phyloP scores from a whole-genome alignment of 352 stramenopile genomes.

The Pythium utonaiense region DNA sequence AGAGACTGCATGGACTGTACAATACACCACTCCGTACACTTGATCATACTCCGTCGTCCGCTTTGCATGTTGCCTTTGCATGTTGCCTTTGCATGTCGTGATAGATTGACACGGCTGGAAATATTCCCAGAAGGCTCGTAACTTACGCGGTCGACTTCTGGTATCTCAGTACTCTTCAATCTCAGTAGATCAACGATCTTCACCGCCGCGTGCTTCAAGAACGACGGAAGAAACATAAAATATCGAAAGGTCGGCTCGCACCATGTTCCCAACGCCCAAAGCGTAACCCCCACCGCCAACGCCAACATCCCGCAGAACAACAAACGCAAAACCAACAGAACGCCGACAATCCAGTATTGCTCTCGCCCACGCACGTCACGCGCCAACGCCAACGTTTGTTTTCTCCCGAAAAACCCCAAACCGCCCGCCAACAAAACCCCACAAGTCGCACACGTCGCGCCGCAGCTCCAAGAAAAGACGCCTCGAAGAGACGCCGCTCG shows the following conservation, averaged over 20 bases:
- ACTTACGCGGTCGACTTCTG: too few species aligned
- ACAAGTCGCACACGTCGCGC: not conserved
- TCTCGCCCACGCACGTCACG: conserved; percentile 5
- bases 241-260: conserved; percentile 4
- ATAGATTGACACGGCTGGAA: too few species aligned
- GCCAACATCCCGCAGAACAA: too few species aligned
- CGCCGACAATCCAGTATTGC: too few species aligned
- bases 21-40: not conserved
- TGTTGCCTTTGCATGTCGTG: too few species aligned
- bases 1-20: not conserved
- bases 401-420: not conserved
- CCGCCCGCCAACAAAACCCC: not conserved
- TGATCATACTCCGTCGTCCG: too few species aligned
- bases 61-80: too few species aligned
- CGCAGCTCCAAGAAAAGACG: conserved; percentile 1
- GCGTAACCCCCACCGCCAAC: conserved; percentile 1
- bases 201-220: not conserved
- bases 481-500: conserved; percentile 10
- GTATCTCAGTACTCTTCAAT: not conserved
- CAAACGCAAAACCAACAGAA: conserved; percentile 3
- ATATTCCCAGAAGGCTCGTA: too few species aligned
- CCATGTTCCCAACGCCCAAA: conserved; percentile 18
- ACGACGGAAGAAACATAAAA: conserved; percentile 10
- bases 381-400: conserved; percentile 13
- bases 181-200: not conserved